phyloP scores from a whole-genome alignment of 148 eudicot species.

The Fagopyrum homotropicum region DNA sequence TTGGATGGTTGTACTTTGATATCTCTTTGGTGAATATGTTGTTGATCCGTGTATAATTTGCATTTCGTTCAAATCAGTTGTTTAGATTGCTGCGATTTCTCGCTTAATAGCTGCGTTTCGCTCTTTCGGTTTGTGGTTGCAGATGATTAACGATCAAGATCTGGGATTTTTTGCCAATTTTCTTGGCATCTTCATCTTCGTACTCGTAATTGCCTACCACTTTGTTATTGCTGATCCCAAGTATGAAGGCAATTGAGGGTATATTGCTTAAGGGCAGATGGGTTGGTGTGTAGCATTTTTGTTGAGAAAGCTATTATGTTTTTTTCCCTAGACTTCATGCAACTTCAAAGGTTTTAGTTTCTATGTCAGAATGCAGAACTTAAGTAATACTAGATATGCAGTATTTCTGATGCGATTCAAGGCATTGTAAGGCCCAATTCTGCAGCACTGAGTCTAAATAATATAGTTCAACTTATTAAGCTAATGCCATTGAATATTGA shows the following conservation, averaged over 20 bases:
- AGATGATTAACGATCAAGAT: constrained; percentile 79
- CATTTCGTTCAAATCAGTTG: background rate
- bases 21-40: background rate
- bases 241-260: constrained; percentile 41
- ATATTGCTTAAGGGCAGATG: background rate
- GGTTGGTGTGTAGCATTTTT: constrained; percentile 13
- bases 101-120: background rate
- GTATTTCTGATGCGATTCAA: background rate
- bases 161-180: constrained; percentile 71
- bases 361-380: background rate
- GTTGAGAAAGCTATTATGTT: background rate
- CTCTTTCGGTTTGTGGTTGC: constrained; percentile 16
- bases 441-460: background rate
- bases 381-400: background rate
- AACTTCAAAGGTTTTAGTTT: constrained; percentile 3
- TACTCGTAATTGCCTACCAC: constrained; percentile 70
- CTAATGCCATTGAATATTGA: background rate
- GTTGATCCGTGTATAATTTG: background rate
- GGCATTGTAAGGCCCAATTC: background rate
- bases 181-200: constrained; percentile 61
- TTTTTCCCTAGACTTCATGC: background rate
- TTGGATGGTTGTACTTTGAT: background rate
- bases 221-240: constrained; percentile 70
- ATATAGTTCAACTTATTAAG: background rate
- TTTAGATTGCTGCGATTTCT: background rate